Percentiles rank a stretch among this genome's conserved stretches.
These are phyloP conservation scores for Coriaria nepalensis DNA, from an alignment of 306 rosid species.

Conservation along the genomic window DNA sequence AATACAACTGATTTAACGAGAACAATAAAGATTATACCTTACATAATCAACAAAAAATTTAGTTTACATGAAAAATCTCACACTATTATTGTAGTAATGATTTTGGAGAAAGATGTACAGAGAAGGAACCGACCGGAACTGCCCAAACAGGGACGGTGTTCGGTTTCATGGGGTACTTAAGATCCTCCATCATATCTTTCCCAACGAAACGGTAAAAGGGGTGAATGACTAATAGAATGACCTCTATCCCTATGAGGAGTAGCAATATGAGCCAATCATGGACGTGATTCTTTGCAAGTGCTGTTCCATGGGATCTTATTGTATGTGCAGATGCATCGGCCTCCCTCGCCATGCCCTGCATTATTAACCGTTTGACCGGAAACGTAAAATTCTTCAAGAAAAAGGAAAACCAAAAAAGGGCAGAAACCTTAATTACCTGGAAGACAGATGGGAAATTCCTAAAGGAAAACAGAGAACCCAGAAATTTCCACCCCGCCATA, in stretches of 20 bases:
- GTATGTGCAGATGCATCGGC: constrained; percentile 42
- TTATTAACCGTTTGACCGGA: constrained; percentile 1
- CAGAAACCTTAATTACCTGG: constrained; percentile 20
- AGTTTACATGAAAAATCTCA: neutral
- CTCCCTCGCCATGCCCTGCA: constrained; percentile 21
- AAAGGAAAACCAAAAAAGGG: neutral
- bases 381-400: constrained; percentile 1
- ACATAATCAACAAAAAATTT: neutral
- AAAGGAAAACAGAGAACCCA: constrained; percentile 12
- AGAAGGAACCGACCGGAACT: constrained; percentile 54
- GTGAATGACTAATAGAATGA: constrained; percentile 28
- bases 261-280: constrained; percentile 75
- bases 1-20: constrained; percentile 44
- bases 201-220: constrained; percentile 90
- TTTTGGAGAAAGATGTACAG: neutral
- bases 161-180: constrained; percentile 61
- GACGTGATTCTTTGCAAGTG: constrained; percentile 54
- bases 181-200: constrained; percentile 85
- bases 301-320: constrained; percentile 73
- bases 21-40: constrained; percentile 6
- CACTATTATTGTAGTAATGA: neutral
- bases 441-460: constrained; percentile 11
- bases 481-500: constrained; percentile 23
- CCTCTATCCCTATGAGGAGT: constrained; percentile 44
- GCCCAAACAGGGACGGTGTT: constrained; percentile 90